Percentiles rank a stretch among this genome's conserved stretches.
Evolutionary conservation across 2,329 filamentous ascomycete species (phyloP).

Genomic region (Exophiala phaeomuriformis): DNA sequence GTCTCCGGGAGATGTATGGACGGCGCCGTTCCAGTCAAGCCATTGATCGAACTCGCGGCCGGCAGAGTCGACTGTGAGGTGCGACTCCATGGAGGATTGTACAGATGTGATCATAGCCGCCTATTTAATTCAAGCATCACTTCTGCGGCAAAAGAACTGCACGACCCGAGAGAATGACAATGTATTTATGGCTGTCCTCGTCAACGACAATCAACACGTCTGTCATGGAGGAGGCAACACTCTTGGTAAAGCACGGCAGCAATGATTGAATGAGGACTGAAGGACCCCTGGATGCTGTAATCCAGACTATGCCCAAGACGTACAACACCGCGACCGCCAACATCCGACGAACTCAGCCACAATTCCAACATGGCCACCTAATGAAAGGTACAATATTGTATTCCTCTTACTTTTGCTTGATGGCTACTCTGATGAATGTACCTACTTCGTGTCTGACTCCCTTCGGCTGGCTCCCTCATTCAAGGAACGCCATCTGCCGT

Average conservation of each 20-base stretch:
- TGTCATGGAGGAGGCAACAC: neutral
- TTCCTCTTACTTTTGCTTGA: neutral
- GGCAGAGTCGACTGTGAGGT: conserved; percentile 16
- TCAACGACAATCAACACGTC: neutral
- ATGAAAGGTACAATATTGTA: neutral
- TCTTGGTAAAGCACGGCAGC: neutral
- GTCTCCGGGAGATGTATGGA: conserved; percentile 5
- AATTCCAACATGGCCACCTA: neutral
- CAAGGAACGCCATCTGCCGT: neutral
- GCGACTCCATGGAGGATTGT: conserved; percentile 12
- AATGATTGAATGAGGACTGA: neutral
- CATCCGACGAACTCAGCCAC: neutral
- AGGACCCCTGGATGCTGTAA: neutral
- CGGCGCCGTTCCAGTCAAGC: conserved; percentile 25
- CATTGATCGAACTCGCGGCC: conserved; percentile 27
- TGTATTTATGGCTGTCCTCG: neutral
- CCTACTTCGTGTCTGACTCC: neutral
- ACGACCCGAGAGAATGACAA: neutral
- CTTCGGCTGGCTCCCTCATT: neutral
- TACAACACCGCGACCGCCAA: neutral
- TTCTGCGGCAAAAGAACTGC: neutral
- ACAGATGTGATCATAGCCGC: conserved; percentile 7
- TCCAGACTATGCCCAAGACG: neutral
- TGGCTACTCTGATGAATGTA: neutral
- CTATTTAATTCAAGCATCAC: neutral